Evolutionary conservation across 1,139 yeast species (phyloP).

Genomic region (Wickerhamomyces sp.): DNA sequence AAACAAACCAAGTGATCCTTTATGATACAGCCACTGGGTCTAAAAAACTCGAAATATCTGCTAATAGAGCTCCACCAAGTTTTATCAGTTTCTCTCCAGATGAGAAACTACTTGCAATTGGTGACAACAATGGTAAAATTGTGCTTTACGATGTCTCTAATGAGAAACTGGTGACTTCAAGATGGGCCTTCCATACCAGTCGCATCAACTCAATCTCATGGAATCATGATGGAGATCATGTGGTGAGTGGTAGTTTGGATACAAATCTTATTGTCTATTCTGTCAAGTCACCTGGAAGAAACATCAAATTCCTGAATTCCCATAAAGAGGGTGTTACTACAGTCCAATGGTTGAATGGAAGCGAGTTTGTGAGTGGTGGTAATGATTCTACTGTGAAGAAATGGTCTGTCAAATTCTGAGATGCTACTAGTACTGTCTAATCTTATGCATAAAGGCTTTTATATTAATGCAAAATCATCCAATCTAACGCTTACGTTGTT

Average conservation of each 20-base stretch:
- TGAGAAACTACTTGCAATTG: constrained; percentile 68
- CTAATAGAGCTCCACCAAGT: constrained; percentile 60
- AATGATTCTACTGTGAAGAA: constrained; percentile 74
- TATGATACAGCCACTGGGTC: constrained; percentile 24
- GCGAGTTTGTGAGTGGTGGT: constrained; percentile 63
- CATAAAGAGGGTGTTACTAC: constrained; percentile 85
- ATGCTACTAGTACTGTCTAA: not conserved
- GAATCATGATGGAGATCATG: constrained; percentile 65
- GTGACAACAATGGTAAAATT: constrained; percentile 84
- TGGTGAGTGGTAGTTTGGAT: constrained; percentile 80
- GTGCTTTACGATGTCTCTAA: constrained; percentile 55
- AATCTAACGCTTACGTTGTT: constrained; percentile 75
- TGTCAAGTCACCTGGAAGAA: constrained; percentile 71
- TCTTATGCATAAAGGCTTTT: too few species aligned
- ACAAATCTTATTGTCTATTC: constrained; percentile 77
- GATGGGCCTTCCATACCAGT: constrained; percentile 96
- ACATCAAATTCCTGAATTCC: constrained; percentile 67
- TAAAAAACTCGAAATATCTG: constrained; percentile 34
- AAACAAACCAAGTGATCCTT: constrained; percentile 32
- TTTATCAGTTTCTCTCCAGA: constrained; percentile 67
- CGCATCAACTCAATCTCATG: constrained; percentile 73
- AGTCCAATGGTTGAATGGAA: constrained; percentile 58
- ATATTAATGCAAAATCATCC: too few species aligned
- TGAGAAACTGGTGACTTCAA: constrained; percentile 62
- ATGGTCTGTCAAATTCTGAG: constrained; percentile 46